These are phyloP conservation scores for Fusarium transvaalense DNA, from an alignment of 2,329 filamentous ascomycete species.

Conservation along the genomic window DNA sequence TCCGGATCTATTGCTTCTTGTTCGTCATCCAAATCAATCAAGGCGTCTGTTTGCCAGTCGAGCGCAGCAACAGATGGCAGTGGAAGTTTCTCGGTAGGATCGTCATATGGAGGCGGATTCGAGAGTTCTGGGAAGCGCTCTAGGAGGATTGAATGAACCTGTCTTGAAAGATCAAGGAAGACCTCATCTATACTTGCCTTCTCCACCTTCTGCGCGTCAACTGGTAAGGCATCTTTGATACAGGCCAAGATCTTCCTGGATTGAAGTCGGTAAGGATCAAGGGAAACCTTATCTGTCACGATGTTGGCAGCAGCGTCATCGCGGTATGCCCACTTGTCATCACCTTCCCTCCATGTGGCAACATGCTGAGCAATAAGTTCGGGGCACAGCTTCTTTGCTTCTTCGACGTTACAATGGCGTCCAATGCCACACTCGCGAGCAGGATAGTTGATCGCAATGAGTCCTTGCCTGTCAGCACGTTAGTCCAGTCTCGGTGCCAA, in stretches of 20 bases:
- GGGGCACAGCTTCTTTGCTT: slow-evolving; percentile 90
- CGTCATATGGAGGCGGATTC: slow-evolving; percentile 76
- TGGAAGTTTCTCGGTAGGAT: slow-evolving; percentile 78
- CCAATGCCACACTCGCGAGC: slow-evolving; percentile 84
- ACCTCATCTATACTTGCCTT: slow-evolving; percentile 97
- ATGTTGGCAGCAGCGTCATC: slow-evolving; percentile 84
- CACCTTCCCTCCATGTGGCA: slow-evolving; percentile 92
- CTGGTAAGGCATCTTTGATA: slow-evolving; percentile 80
- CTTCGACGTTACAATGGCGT: slow-evolving; percentile 80
- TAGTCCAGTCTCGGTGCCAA: slow-evolving; percentile 14
- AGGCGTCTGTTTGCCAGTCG: slow-evolving; percentile 86
- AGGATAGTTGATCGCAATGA: slow-evolving; percentile 97
- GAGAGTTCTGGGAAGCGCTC: slow-evolving; percentile 80
- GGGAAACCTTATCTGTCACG: slow-evolving; percentile 89
- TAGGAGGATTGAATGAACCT: slow-evolving; percentile 81
- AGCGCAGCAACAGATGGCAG: slow-evolving; percentile 76
- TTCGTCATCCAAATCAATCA: slow-evolving; percentile 82
- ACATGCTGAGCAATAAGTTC: slow-evolving; percentile 90
- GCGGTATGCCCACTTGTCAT: slow-evolving; percentile 91
- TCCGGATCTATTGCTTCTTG: slow-evolving; percentile 86
- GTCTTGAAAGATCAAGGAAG: slow-evolving; percentile 89
- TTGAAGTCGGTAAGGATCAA: slow-evolving; percentile 91
- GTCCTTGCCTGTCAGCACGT: slow-evolving; percentile 73
- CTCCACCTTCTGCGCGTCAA: slow-evolving; percentile 79
- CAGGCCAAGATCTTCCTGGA: slow-evolving; percentile 83